phyloP scores from a whole-genome alignment of 2,329 filamentous ascomycete species.

The Penicillium nordicum region DNA sequence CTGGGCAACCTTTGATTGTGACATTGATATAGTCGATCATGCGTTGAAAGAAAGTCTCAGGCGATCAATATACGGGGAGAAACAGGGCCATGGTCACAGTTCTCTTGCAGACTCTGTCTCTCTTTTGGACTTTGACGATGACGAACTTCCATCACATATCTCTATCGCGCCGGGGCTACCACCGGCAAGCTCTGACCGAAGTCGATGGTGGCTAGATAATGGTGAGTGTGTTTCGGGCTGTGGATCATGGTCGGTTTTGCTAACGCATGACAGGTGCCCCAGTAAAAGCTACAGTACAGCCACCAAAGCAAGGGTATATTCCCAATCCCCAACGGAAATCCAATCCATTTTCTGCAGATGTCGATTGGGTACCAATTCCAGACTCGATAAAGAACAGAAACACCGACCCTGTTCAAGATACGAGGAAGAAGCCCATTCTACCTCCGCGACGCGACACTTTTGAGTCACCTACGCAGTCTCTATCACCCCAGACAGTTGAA shows the following conservation, averaged over 20 bases:
- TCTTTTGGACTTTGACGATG: slow-evolving; percentile 51
- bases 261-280: slow-evolving; percentile 55
- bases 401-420: slow-evolving; percentile 11
- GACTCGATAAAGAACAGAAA: not conserved
- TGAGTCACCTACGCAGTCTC: not conserved
- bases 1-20: slow-evolving; percentile 82
- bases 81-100: slow-evolving; percentile 63
- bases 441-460: slow-evolving; percentile 22
- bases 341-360: slow-evolving; percentile 74
- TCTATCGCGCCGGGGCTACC: slow-evolving; percentile 74
- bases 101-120: slow-evolving; percentile 17
- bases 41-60: slow-evolving; percentile 67
- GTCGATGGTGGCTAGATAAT: slow-evolving; percentile 65
- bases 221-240: slow-evolving; percentile 38
- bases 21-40: slow-evolving; percentile 77
- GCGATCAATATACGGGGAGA: slow-evolving; percentile 67
- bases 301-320: slow-evolving; percentile 60
- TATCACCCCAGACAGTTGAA: not conserved
- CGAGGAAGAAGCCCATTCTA: slow-evolving; percentile 24
- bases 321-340: slow-evolving; percentile 71
- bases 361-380: slow-evolving; percentile 69
- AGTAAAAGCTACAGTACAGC: slow-evolving; percentile 67
- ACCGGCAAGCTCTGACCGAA: slow-evolving; percentile 59
- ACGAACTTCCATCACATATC: slow-evolving; percentile 77
- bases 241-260: not conserved